Evolutionary conservation across 1,284 basidiomycete genomes (phyloP), one percentile per base, ranked within the genome.

Genomic region (Golubevia pallescens): DNA sequence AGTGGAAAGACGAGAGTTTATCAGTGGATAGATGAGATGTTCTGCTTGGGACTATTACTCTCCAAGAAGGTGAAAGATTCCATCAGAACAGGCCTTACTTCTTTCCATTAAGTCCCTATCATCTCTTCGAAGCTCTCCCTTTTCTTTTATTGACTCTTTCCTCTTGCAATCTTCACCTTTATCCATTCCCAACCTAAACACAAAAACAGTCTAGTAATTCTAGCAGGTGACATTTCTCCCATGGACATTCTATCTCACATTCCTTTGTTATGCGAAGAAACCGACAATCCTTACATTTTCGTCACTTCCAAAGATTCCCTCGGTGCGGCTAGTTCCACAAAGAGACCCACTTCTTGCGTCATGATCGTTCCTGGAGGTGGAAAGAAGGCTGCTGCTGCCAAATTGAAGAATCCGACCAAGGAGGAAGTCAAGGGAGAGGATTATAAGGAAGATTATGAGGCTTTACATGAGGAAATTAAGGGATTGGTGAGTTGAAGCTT

Each of bases 241-340:
- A 92, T 99, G 79, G 97, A 99, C 87, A 97, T 99, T 76, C 93
- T 99, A 77, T 95, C 94, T 21, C 97, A 99, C 87, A 89, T 99
- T 63, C 97, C 97, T 14, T 88, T 98, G 34, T 88, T 99, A 79
- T 93, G 93, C 65, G 97, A 99, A 87, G 97, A 99, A 86, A 92
- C 94, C 4, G 90, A 91, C 60, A 93, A 97, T 81, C 95, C 96
- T 16, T 99, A 98, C 86, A 90, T 96, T 68, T 90, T 86, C 55
- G 86, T 87, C 2, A 34, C 67, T n/a, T 79, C 77, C 56, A 86
- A 86, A 55, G 95, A 98, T 53, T 75, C 77, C 80, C 91, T 99
- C 23, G 97, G 97, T 1, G 91, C 92, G 72, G 94, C 96, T 14
- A 95, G 94, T 81, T 92, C 93, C 61, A 99, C 97, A 59, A 99